Conservation (phyloP, 495 filamentous ascomycete species). For the Daldinia bambusicola region DNA sequence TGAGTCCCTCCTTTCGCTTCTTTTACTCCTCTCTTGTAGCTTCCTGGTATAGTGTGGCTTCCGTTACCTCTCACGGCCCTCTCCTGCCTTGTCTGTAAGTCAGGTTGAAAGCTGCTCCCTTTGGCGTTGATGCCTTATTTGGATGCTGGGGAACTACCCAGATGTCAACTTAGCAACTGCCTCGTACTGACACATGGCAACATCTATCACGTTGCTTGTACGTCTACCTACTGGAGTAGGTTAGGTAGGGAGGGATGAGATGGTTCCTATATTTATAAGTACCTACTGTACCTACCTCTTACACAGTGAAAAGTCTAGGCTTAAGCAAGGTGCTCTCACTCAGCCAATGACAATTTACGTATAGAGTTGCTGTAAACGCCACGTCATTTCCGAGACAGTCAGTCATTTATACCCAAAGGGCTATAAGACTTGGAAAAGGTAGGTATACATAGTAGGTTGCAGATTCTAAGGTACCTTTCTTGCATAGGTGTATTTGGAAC, state of each 20-base stretch:
- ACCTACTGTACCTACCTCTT: too few relatives aligned
- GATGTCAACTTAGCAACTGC: not conserved
- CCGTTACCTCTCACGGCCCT: not conserved
- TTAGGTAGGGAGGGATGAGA: too few relatives aligned
- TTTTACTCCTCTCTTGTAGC: not conserved
- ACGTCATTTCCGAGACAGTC: conserved; percentile 7
- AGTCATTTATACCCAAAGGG: not conserved
- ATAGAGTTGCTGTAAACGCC: not conserved
- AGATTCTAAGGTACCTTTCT: not conserved
- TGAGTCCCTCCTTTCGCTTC: not conserved
- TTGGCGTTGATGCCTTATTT: not conserved
- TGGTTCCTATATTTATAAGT: too few relatives aligned
- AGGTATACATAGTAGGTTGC: not conserved
- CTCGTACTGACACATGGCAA: not conserved
- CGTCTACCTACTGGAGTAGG: too few relatives aligned
- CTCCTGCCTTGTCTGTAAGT: not conserved
- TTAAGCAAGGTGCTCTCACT: not conserved
- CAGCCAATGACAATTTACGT: not conserved
- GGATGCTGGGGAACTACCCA: not conserved
- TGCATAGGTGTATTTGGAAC: too few relatives aligned
- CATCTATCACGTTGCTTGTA: too few relatives aligned
- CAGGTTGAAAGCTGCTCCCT: not conserved
- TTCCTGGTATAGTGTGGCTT: not conserved
- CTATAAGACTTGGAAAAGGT: not conserved
- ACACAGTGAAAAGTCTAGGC: too few relatives aligned